phyloP scores from a whole-genome alignment of 1,139 yeast species.

The Magnusiomyces sp. region DNA sequence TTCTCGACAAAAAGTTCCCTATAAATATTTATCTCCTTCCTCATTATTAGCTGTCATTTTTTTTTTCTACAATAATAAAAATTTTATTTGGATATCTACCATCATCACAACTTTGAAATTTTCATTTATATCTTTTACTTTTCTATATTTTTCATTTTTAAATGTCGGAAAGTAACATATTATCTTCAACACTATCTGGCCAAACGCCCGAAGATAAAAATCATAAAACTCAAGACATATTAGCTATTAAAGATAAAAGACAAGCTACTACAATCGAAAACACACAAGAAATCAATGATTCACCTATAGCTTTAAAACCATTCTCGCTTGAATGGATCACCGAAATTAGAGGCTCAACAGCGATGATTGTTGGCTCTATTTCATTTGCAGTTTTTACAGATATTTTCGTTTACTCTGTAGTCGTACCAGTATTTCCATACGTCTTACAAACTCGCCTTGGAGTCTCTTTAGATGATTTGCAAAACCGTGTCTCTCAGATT shows the following conservation, averaged over 20 bases:
- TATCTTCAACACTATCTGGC: neutral
- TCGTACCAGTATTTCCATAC: constrained; percentile 33
- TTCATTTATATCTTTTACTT: too few relatives aligned
- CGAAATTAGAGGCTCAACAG: constrained; percentile 23
- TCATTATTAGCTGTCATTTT: too few relatives aligned
- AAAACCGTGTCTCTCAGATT: constrained; percentile 26
- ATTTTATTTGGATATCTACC: too few relatives aligned
- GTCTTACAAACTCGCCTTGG: constrained; percentile 27
- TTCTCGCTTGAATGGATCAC: neutral
- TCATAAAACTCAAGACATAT: neutral
- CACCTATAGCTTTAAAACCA: neutral
- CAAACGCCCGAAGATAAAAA: neutral
- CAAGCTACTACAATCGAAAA: neutral
- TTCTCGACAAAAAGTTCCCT: too few relatives aligned
- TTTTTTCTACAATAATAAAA: too few relatives aligned
- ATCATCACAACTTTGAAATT: too few relatives aligned
- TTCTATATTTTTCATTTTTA: too few relatives aligned
- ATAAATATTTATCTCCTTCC: too few relatives aligned
- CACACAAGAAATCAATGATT: neutral
- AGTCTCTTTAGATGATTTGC: constrained; percentile 24
- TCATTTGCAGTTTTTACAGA: constrained; percentile 31
- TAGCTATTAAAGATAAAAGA: neutral
- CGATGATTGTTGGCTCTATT: constrained; percentile 25
- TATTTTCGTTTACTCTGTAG: constrained; percentile 28
- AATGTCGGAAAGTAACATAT: neutral